Evolutionary conservation across 805 yeast species (phyloP).

Genomic region (Metschnikowia arizonensis): DNA sequence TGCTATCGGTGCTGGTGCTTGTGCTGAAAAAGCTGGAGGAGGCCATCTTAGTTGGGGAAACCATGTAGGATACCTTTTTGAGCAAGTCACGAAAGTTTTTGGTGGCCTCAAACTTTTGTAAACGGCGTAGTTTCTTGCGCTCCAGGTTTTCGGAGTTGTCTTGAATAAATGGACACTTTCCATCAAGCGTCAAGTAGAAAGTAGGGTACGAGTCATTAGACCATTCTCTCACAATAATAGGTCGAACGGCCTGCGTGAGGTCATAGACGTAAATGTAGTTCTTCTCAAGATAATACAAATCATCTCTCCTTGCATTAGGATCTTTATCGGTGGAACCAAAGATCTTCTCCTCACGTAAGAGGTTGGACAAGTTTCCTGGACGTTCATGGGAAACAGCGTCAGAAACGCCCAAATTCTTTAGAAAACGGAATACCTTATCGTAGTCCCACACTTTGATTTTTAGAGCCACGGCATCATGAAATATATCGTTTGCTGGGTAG

Average conservation of each 20-base stretch:
- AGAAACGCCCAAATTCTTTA: slow-evolving; percentile 52
- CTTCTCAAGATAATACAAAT: slow-evolving; percentile 73
- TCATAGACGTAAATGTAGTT: slow-evolving; percentile 76
- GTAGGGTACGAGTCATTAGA: slow-evolving; percentile 48
- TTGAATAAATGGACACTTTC: slow-evolving; percentile 78
- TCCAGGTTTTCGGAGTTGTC: slow-evolving; percentile 46
- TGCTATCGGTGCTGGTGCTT: slow-evolving; percentile 15
- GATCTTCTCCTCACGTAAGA: slow-evolving; percentile 78
- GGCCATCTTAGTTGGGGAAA: slow-evolving; percentile 20
- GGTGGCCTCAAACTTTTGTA: slow-evolving; percentile 40
- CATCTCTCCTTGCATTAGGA: slow-evolving; percentile 79
- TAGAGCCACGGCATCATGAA: slow-evolving; percentile 55
- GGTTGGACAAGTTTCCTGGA: slow-evolving; percentile 34
- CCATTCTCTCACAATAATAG: slow-evolving; percentile 85
- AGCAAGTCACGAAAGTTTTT: slow-evolving; percentile 38
- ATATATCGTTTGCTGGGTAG: slow-evolving; percentile 56
- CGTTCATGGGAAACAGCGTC: slow-evolving; percentile 16
- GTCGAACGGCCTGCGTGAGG: slow-evolving; percentile 69
- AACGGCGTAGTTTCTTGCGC: slow-evolving; percentile 36
- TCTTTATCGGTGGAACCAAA: slow-evolving; percentile 88
- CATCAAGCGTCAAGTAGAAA: slow-evolving; percentile 58
- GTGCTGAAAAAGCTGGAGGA: slow-evolving; percentile 6
- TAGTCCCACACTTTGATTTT: slow-evolving; percentile 82
- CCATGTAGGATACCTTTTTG: slow-evolving; percentile 31
- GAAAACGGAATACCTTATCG: slow-evolving; percentile 78